phyloP scores from a whole-genome alignment of 1,284 basidiomycete genomes.

The Microbotryum scabiosae region DNA sequence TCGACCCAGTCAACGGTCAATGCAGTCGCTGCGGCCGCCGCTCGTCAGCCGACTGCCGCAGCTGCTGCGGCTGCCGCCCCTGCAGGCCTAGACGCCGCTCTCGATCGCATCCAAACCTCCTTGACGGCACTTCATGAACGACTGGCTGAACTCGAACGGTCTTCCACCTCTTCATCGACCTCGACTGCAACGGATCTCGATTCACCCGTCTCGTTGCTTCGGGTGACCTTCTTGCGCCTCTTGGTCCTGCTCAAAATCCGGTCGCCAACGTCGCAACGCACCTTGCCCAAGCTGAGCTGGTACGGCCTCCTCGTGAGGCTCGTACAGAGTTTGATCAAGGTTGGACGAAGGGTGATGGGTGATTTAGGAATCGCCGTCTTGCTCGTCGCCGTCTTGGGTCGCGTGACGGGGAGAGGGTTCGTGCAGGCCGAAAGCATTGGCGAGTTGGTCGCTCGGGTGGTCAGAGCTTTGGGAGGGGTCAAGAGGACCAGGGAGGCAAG shows the following conservation, averaged over 20 bases:
- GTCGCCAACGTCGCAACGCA: no score
- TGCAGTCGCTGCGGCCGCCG: background rate
- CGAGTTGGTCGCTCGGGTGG: no score
- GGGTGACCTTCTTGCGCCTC: background rate
- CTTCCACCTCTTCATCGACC: constrained; percentile 25
- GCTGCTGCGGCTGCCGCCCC: background rate
- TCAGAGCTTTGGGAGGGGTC: no score
- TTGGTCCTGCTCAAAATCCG: background rate
- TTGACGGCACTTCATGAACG: constrained; percentile 83
- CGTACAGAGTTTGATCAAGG: no score
- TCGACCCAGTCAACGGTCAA: background rate
- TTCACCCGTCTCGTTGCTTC: background rate
- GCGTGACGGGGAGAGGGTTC: no score
- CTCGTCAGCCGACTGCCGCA: background rate
- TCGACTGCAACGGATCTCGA: background rate
- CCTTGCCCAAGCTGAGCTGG: no score
- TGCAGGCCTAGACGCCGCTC: constrained; percentile 54
- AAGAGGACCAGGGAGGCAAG: no score
- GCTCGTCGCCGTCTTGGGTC: no score
- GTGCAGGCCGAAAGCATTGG: no score
- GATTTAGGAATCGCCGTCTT: no score
- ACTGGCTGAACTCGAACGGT: constrained; percentile 60
- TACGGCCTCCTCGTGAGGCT: no score
- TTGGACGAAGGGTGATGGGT: no score
- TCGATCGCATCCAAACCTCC: constrained; percentile 78